Base-by-base conservation (phyloP, 495 filamentous ascomycete genomes). In the Penicillium riverlandense region DNA sequence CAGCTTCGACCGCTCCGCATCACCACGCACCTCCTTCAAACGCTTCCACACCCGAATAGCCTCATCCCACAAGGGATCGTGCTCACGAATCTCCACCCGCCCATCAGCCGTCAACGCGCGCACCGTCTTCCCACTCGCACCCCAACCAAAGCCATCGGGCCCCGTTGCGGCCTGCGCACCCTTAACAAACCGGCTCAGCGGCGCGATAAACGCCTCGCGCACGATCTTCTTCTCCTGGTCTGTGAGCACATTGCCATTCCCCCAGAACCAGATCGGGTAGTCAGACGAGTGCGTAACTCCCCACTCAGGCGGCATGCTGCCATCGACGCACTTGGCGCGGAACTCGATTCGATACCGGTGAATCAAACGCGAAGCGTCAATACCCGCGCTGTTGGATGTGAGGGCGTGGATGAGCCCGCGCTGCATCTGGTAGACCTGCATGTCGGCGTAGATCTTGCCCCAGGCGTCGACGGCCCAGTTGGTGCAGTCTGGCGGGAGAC, bases 261-360 rank as follows among this genome's bases (percentile, higher is more conserved):
- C 77, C 69, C 70, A 78, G 42, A 80, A 74, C 77, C 77, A 81
- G 14, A 78, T 63, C 38, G 68, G 57, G 60, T 74, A 67, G 50
- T 81, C 77, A 1, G 73, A 74, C 8, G 63, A 69, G 50, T 81
- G 77, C 29, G 76, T 79, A 10, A 77, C 77, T 6, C 76, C 77
- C 75, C 74, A 79, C 34, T 70, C 67, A 7, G 49, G 49, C 6
- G 74, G 72, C 29, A 71, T 48, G 8, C 42, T 43, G 35, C 48
- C 42, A 38, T 71, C 67, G 7, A 71, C 66, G 48, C 71, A 74
- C 38, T 64, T 51, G 16, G 67, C 65, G 10, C 72, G 61, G 50
- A 64, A 75, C 47, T 78, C 71, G 40, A 77, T 67, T 4, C 74
- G 65, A 48, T 77, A 78, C 8, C 74, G 59, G 47, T 63, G 59